Evolutionary conservation across 1,284 basidiomycete species (phyloP).

Genomic region (Puccinia hordei): DNA sequence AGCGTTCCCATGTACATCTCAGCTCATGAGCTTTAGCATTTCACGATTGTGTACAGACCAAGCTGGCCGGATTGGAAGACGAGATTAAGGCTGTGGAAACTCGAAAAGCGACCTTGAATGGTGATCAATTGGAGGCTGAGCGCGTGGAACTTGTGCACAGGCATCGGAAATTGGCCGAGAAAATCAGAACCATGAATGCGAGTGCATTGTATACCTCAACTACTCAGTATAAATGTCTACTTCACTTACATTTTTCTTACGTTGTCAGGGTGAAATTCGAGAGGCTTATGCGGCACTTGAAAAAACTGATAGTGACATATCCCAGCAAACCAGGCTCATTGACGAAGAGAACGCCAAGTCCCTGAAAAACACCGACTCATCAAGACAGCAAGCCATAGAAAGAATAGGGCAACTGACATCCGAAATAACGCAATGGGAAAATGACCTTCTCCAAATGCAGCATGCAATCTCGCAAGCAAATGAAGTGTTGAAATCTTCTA

Average conservation of each 20-base stretch:
- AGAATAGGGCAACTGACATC: not conserved
- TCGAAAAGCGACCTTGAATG: constrained; percentile 53
- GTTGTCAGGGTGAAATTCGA: constrained; percentile 23
- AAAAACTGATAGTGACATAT: not conserved
- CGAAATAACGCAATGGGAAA: not conserved
- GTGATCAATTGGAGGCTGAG: constrained; percentile 63
- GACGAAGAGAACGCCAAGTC: constrained; percentile 42
- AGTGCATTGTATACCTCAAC: not conserved
- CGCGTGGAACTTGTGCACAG: constrained; percentile 60
- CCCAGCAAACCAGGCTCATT: constrained; percentile 9
- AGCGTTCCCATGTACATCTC: not conserved
- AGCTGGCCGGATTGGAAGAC: constrained; percentile 57
- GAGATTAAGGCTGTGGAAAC: constrained; percentile 44
- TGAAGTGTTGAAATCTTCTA: not conserved
- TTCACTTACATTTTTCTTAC: not conserved
- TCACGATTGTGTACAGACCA: constrained; percentile 52
- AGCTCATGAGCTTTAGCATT: not conserved
- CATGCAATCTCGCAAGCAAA: not conserved
- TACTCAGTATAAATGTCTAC: not conserved
- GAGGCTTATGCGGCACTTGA: constrained; percentile 3
- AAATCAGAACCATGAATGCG: constrained; percentile 1
- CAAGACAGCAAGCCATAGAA: constrained; percentile 37
- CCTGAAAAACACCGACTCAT: constrained; percentile 19
- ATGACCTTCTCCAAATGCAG: not conserved
- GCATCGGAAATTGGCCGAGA: not conserved